These are phyloP conservation scores for Sambucus nigra DNA, from an alignment of 129 eudicot genomes.

Conservation along the genomic window DNA sequence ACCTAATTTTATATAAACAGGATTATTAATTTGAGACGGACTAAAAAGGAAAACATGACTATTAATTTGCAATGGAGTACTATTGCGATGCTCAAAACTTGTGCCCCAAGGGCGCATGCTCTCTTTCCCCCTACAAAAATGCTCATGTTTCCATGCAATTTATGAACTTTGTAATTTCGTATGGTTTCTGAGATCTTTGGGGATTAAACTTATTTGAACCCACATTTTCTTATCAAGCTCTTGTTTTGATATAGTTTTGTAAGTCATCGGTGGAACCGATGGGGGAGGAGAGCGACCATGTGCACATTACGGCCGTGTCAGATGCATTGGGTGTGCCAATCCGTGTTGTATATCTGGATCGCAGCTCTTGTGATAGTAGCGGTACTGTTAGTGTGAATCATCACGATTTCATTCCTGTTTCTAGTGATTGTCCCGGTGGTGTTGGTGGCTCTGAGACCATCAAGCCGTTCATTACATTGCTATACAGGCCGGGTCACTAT, in stretches of 20 bases:
- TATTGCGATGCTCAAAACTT: no score
- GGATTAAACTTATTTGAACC: neutral
- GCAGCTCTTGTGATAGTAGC: conserved; percentile 59
- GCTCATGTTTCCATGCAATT: no score
- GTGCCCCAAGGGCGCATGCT: no score
- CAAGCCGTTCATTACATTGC: conserved; percentile 60
- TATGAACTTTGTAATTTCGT: no score
- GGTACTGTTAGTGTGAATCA: conserved; percentile 79
- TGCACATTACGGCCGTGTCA: conserved; percentile 85
- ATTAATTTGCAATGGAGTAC: no score
- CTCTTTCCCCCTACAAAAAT: no score
- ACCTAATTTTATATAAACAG: no score
- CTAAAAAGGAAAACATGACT: no score
- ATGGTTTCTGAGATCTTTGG: neutral
- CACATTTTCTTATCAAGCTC: conserved; percentile 1
- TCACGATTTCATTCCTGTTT: conserved; percentile 69
- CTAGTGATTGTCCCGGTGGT: conserved; percentile 7
- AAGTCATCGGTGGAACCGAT: conserved; percentile 93
- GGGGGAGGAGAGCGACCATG: conserved; percentile 99
- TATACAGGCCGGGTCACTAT: conserved; percentile 93
- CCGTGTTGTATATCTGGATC: conserved; percentile 86
- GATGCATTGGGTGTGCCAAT: conserved; percentile 85
- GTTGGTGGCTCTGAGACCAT: conserved; percentile 21
- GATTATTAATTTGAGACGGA: no score
- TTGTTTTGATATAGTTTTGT: conserved; percentile 56